A percentile compares a stretch with the other conserved stretches of the same genome.
Conservation (phyloP, 352 stramenopile species). For the Phytophthora cactorum region DNA sequence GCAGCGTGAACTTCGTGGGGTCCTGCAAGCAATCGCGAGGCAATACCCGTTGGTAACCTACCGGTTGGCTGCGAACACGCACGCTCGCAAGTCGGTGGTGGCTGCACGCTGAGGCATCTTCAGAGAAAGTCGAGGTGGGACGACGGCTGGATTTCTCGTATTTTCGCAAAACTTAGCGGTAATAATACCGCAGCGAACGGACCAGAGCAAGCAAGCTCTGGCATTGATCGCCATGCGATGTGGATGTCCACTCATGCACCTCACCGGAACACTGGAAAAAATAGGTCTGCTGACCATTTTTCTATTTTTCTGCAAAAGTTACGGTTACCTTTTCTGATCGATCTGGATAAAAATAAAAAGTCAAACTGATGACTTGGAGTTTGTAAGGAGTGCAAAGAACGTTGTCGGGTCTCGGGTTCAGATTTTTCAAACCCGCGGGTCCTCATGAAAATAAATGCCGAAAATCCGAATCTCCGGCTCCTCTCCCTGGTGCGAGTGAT, state of each 20-base stretch:
- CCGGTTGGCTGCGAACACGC: slow-evolving; percentile 22
- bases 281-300: slow-evolving; percentile 15
- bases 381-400: neutral
- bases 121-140: slow-evolving; percentile 10
- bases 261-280: slow-evolving; percentile 7
- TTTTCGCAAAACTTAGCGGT: slow-evolving; percentile 12
- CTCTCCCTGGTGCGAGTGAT: slow-evolving; percentile 10
- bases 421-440: slow-evolving; percentile 1
- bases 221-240: slow-evolving; percentile 10
- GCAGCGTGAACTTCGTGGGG: slow-evolving; percentile 6
- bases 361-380: neutral
- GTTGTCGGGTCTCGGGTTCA: neutral
- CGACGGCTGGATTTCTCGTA: slow-evolving; percentile 5
- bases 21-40: neutral
- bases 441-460: slow-evolving; percentile 6
- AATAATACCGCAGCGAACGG: slow-evolving; percentile 14
- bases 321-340: slow-evolving; percentile 1
- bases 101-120: slow-evolving; percentile 15
- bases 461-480: slow-evolving; percentile 14
- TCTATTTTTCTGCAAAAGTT: slow-evolving; percentile 21
- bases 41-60: slow-evolving; percentile 13
- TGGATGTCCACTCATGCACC: neutral
- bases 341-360: neutral
- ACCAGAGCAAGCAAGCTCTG: neutral
- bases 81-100: slow-evolving; percentile 14